Base-by-base conservation (phyloP, 1,139 yeast genomes). In the Candida tetrigidarum region DNA sequence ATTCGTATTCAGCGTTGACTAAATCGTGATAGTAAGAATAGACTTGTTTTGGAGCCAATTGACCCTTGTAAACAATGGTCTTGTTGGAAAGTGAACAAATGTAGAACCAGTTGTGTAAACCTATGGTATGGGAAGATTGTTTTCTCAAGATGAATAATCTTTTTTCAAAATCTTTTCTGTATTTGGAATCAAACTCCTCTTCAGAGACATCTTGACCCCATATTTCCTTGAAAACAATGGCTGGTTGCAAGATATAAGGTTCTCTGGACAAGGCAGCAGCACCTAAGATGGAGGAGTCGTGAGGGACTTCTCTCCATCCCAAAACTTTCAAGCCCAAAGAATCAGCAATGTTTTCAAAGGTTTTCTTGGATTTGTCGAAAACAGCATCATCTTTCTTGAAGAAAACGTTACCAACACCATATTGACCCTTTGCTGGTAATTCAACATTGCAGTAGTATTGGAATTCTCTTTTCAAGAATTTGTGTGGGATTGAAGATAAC, bases 241-340 rank as follows among this genome's bases (percentile, higher is more conserved):
- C 75, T 22, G 99, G 98, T 69, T 93, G 99, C 58, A 90, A 74
- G 54, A 91, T 86, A 50, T 81, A 75, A 26, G 99, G 99, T 67
- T 93, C 99, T 64, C 98, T 81, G 15, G 96, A 87, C 49, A 89
- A 74, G 6, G 98, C 93, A 25, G 97, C 97, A 37, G 97, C 96
- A 15, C 98, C 98, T 50, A 93, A 76, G 57, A 93, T 86, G 40
- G 96, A 77, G 12, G 96, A 86, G 67, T 93, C 98, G 55, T 88
- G 91, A 30, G 98, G 98, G n/a, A 93, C 98, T 47, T 76, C 73
- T 72, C 99, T 84, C 98, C 98, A 93, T 8, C 96, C 97, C 48
- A 93, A 77, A 41, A 93, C 96, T 51, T 82, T 76, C 53, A 93
- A 80, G 29, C 90, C 96, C 50, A 90, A 78, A 40, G 85, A 76